phyloP scores from a whole-genome alignment of 1,284 basidiomycete genomes.

The Leccinum glutinopallens region DNA sequence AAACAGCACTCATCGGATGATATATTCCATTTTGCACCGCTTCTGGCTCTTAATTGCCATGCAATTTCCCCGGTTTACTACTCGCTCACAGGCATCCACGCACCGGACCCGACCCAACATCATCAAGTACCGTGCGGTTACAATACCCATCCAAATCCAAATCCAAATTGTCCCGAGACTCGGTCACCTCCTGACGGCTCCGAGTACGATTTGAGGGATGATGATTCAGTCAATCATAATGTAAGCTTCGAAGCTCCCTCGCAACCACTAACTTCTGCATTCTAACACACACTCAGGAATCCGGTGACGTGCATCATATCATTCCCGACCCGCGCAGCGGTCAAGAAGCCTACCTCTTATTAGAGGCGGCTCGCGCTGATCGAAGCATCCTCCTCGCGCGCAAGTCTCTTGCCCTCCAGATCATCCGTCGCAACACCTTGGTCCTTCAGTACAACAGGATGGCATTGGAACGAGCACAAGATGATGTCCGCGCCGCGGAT shows the following conservation, averaged over 20 bases:
- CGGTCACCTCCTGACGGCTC: neutral
- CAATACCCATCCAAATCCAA: neutral
- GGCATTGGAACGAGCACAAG: neutral
- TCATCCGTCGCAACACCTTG: neutral
- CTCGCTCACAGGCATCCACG: neutral
- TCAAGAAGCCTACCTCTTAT: constrained; percentile 3
- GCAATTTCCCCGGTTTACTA: neutral
- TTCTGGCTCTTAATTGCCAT: neutral
- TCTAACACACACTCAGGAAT: neutral
- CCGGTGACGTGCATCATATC: neutral
- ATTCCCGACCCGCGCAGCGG: neutral
- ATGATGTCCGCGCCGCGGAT: neutral
- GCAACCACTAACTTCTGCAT: neutral
- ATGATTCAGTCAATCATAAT: neutral
- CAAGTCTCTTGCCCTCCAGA: constrained; percentile 1
- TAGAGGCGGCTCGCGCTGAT: neutral
- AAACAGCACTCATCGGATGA: neutral
- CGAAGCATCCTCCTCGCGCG: neutral
- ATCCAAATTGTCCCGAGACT: neutral
- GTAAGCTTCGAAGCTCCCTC: neutral
- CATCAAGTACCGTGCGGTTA: neutral
- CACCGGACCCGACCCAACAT: neutral
- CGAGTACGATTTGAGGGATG: neutral
- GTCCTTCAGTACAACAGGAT: constrained; percentile 3
- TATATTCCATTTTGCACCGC: constrained; percentile 2